Evolutionary conservation across 139 green algal genomes (phyloP), one percentile per base, ranked within the genome.

Genomic region (Pleodorina starrii): DNA sequence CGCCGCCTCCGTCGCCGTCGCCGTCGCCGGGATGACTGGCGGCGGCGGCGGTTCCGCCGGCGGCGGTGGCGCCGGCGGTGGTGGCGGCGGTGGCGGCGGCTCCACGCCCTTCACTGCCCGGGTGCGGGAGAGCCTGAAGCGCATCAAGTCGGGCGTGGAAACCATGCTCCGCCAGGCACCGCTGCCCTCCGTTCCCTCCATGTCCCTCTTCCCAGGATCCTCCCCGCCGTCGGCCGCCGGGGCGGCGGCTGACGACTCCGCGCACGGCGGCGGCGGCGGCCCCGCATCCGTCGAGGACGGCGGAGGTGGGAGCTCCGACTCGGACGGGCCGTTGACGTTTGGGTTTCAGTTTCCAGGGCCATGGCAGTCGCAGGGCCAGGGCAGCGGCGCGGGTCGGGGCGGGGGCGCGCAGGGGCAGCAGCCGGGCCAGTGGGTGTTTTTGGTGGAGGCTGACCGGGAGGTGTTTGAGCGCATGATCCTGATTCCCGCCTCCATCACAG

Each of bases 391-490:
- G 23, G 10, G 36, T 12, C 76, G 46, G 19, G 21, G 6, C 43
- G 25, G 43, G 11, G 27, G 74, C 59, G 11, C 16, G 11, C 59
- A 79, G 80, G 27, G 12, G 40, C 29, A n/a, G n/a, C n/a, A n/a
- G n/a, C n/a, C n/a, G 29, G 48, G 54, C 3, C 66, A 80, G 36
- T 89, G 84, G 48, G 11, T 89, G 69, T 89, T 43, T 36, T 35
- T 89, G 17, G 36, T 89, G 48, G 84, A 89, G 51, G 84, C 84
- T 1, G 84, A 89, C 35, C 84, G 84, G 42, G 48, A 82, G 48
- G 84, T 89, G 25, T 89, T 89, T 25, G 48, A 89, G 36, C 36
- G 69, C 27, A 63, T 89, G 69, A 48, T 50, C 16, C 84, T 89
- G 10, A 59, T 89, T 4, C 84, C 84, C 36, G 36, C 25, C 19